phyloP scores from a whole-genome alignment of 2,329 filamentous ascomycete genomes.

The Epichloe coenophiala region DNA sequence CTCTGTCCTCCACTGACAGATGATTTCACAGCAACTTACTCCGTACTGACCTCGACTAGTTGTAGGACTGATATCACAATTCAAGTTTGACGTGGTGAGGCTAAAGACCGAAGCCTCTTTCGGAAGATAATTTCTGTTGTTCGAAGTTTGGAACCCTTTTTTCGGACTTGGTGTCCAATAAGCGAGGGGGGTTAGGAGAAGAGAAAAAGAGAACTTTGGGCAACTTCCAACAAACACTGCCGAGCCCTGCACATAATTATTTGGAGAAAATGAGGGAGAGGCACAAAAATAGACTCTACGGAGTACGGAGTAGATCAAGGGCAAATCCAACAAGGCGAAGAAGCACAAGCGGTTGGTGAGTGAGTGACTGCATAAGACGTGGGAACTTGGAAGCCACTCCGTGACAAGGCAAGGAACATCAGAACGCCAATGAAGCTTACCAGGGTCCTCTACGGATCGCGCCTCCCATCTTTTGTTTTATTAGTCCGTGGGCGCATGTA shows the following conservation, averaged over 20 bases:
- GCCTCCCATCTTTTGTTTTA: neutral
- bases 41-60: neutral
- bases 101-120: neutral
- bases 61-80: neutral
- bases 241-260: neutral
- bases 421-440: constrained; percentile 4
- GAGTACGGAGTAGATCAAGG: neutral
- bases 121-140: neutral
- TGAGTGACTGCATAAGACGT: neutral
- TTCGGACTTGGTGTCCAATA: neutral
- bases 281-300: constrained; percentile 1
- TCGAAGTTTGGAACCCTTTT: neutral
- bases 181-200: too few species aligned
- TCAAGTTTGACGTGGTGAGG: neutral
- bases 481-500: neutral
- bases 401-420: neutral
- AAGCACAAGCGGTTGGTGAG: neutral
- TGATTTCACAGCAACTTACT: neutral
- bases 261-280: neutral
- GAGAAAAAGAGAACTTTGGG: neutral
- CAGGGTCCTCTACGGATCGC: constrained; percentile 1
- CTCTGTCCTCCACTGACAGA: neutral
- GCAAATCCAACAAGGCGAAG: neutral
- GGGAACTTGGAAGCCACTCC: neutral
- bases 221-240: neutral